Conservation (phyloP, 768 basidiomycete species). For the Cubamyces lactineus region DNA sequence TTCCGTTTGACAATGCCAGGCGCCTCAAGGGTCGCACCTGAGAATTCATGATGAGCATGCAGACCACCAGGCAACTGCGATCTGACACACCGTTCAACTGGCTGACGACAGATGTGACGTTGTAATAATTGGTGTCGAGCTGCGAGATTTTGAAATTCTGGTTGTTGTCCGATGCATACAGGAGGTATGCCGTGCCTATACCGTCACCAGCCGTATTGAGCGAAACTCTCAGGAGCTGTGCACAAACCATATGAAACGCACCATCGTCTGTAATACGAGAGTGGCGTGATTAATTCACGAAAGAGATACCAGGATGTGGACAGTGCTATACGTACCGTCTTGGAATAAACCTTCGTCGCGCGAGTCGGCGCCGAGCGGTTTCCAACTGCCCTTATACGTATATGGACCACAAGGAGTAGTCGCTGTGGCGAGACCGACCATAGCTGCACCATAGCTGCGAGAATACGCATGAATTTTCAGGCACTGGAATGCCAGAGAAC, state of each 20-base stretch:
- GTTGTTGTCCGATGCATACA: slow-evolving; percentile 70
- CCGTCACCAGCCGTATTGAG: no score
- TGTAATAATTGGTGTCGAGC: slow-evolving; percentile 61
- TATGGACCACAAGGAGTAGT: slow-evolving; percentile 64
- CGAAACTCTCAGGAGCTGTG: no score
- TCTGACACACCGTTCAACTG: slow-evolving; percentile 45
- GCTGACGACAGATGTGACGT: slow-evolving; percentile 51
- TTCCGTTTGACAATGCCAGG: slow-evolving; percentile 65
- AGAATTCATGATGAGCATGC: neutral
- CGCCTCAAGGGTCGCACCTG: slow-evolving; percentile 60
- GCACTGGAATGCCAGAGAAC: neutral
- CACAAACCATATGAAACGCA: neutral
- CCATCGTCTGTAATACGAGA: slow-evolving; percentile 1
- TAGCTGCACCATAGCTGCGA: slow-evolving; percentile 61
- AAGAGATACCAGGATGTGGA: neutral
- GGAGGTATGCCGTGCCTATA: slow-evolving; percentile 51
- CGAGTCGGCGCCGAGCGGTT: slow-evolving; percentile 61
- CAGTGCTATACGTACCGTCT: slow-evolving; percentile 44
- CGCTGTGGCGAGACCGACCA: slow-evolving; percentile 64
- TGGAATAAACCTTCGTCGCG: slow-evolving; percentile 62
- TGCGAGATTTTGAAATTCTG: slow-evolving; percentile 69
- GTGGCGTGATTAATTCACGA: slow-evolving; percentile 1
- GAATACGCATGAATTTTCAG: neutral
- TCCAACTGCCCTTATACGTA: slow-evolving; percentile 56
- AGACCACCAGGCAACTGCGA: neutral